phyloP scores from a whole-genome alignment of 2,329 filamentous ascomycete genomes.

The Colletotrichum caudatum region DNA sequence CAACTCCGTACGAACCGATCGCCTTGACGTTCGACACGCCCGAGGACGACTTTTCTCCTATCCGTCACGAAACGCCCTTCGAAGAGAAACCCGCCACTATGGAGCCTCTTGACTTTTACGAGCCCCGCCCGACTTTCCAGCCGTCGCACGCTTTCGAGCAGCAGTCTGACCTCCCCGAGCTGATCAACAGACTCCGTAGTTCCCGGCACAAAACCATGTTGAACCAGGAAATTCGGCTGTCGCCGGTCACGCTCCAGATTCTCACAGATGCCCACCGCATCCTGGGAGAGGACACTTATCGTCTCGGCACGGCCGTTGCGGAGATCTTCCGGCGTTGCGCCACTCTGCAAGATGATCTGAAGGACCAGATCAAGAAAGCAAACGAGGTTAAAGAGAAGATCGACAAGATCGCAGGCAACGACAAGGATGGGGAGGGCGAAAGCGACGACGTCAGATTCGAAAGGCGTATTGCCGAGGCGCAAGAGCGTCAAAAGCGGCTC shows the following conservation, averaged over 20 bases:
- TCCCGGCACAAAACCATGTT: constrained; percentile 71
- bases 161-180: constrained; percentile 65
- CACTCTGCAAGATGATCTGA: constrained; percentile 74
- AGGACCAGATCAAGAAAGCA: constrained; percentile 74
- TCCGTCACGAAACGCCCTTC: constrained; percentile 57
- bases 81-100: constrained; percentile 58
- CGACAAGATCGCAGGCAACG: constrained; percentile 73
- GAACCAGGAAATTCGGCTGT: constrained; percentile 76
- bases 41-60: constrained; percentile 62
- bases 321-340: constrained; percentile 80
- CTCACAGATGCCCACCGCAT: constrained; percentile 80
- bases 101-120: constrained; percentile 65
- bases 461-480: constrained; percentile 66
- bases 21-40: constrained; percentile 71
- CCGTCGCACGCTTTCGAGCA: constrained; percentile 71
- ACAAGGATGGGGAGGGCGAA: constrained; percentile 63
- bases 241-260: constrained; percentile 76
- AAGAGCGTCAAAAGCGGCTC: constrained; percentile 68
- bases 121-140: constrained; percentile 75
- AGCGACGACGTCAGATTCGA: constrained; percentile 69
- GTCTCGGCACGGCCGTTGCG: constrained; percentile 75
- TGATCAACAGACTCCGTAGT: constrained; percentile 69
- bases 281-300: constrained; percentile 76
- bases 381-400: constrained; percentile 75
- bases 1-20: constrained; percentile 69